Evolutionary conservation across 371 early-diverging fungal species (phyloP), one percentile per base, ranked within the genome.

Genomic region (Cokeromyces recurvatus): DNA sequence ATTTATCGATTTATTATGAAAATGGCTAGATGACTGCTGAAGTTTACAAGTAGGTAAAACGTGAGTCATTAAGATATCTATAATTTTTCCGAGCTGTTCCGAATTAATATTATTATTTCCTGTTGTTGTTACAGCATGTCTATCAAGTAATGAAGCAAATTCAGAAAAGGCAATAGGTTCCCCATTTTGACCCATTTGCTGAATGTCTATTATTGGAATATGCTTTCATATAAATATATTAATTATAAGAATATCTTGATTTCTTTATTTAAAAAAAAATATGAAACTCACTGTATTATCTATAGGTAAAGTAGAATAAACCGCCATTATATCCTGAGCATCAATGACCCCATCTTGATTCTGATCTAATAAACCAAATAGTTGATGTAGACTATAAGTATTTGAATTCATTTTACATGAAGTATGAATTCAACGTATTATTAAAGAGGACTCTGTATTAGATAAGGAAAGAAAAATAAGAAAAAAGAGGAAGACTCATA

Each of bases 291-390:
- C 19, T 38, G 9, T 38, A 16, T 23, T 22, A n/a, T n/a, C n/a
- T 37, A 9, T 37, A n/a, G 7, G 12, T 38, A 29, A 29, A 12
- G 15, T n/a, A 12, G 62, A 61, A 47, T 67, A 73, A 25, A 77
- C 69, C 21, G 61, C 64, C 14, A 67, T 47, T 36, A 80, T 60
- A 57, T 78, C 81, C 29, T 70, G 61, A 20, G 68, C 68, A 45
- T 80, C 78, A 58, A 78, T 78, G 37, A 71, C 41, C 12, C 81
- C 81, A 46, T 78, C 81, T 42, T 79, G 70, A 51, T 79, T 77
- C 43, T 77, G 71, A 60, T 80, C 81, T 19, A 80, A 56, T 24
- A 74, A 68, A 25, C 68, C 56, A 56, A 80, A 80, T 16, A 77
- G 63, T 49, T 76, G 72, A 43, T 73, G 68, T 43, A 74, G 54